Base-by-base conservation (phyloP, 2,329 filamentous ascomycete genomes). In the Paradendryphiella salina region DNA sequence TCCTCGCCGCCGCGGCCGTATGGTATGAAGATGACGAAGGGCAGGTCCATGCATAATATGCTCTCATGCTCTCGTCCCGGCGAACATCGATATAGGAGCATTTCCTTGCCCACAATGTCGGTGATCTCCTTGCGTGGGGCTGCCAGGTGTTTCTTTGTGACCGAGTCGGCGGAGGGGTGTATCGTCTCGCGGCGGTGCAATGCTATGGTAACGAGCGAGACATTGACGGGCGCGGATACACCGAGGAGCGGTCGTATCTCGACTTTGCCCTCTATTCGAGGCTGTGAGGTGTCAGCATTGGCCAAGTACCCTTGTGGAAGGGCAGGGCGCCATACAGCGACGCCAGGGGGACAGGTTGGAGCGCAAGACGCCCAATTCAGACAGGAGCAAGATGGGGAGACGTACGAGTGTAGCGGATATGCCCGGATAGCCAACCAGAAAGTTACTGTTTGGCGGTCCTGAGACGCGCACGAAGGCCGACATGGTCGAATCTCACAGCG, bases 11-110 rank as follows among this genome's bases (percentile, higher is more conserved):
- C 90, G 62, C 91, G 85, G 32, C 93, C 93, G 69, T 92, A 97
- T 2, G 94, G 94, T 70, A 99, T 96, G 75, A 97, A 97, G 51
- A 99, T 84, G 34, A 97, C 89, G 71, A 99, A 99, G 0, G 94
- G 94, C 14, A 99, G 79, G 73, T 99, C 94, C 94, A 99, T 97
- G 63, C 88, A 87, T 57, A 96, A 86, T 52, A 99, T 88, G 65
- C 84, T 89, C 71, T 97, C 94, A 38, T 87, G 86, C 69, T 96
- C 90, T 71, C 85, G 88, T 38, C 91, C 92, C 2, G 88, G 82
- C 1, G 88, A 82, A 74, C 92, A 96, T 60, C 92, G 85, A 72
- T 93, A 97, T 47, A 99, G 78, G 29, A 97, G 80, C 76, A 96
- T 88, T 76, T 99, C 94, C 73, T 96, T 96, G 60, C 94, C 94